Evolutionary conservation across 169 alveolate genomes (phyloP).

Genomic region (Amoebophrya sp.): DNA sequence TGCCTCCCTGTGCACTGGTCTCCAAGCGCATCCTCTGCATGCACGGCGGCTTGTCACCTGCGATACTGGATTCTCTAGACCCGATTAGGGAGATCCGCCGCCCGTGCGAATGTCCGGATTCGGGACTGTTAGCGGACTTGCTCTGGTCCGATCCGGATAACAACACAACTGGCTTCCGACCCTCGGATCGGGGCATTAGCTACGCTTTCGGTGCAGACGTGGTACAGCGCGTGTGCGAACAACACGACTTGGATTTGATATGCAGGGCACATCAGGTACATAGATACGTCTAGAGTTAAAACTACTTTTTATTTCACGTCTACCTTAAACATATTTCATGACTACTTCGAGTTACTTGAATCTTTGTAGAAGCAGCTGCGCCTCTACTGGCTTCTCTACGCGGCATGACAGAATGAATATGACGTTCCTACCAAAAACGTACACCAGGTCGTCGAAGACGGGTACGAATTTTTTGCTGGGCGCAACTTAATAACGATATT

Average conservation of each 20-base stretch:
- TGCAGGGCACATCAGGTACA: slow-evolving; percentile 97
- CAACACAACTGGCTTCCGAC: slow-evolving; percentile 90
- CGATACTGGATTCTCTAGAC: slow-evolving; percentile 75
- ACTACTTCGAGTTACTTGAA: too few relatives aligned
- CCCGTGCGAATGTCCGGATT: slow-evolving; percentile 82
- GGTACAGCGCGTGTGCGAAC: slow-evolving; percentile 80
- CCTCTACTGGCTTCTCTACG: too few relatives aligned
- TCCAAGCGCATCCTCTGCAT: slow-evolving; percentile 94
- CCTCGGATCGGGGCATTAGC: slow-evolving; percentile 94
- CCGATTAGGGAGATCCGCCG: slow-evolving; percentile 84
- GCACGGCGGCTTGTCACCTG: slow-evolving; percentile 98
- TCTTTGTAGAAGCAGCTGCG: too few relatives aligned
- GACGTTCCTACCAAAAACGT: too few relatives aligned
- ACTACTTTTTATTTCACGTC: too few relatives aligned
- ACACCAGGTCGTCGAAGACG: slow-evolving; percentile 90
- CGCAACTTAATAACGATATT: slow-evolving; percentile 88
- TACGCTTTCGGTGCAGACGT: slow-evolving; percentile 89
- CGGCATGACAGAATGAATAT: too few relatives aligned
- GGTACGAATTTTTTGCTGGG: slow-evolving; percentile 94
- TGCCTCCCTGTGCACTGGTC: slow-evolving; percentile 94
- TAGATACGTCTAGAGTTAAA: too few relatives aligned
- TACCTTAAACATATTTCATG: too few relatives aligned
- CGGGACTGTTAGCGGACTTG: slow-evolving; percentile 89
- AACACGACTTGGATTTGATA: slow-evolving; percentile 91
- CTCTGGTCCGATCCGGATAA: slow-evolving; percentile 94